phyloP scores from a whole-genome alignment of 768 basidiomycete genomes.

The Kwoniella sp. region DNA sequence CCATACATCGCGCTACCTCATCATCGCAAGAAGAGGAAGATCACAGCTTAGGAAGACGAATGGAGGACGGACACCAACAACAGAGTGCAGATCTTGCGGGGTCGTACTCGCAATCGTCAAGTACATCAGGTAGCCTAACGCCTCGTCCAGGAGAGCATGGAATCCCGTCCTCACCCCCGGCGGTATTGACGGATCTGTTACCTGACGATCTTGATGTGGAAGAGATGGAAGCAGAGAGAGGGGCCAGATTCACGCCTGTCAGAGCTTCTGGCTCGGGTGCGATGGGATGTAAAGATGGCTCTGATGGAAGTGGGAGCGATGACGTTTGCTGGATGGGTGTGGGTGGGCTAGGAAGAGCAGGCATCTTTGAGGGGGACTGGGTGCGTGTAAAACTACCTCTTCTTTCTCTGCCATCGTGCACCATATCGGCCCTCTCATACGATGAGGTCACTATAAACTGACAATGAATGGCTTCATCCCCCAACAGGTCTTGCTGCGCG shows the following conservation, averaged over 20 bases:
- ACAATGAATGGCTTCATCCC: background rate
- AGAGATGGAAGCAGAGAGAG: slow-evolving; percentile 16
- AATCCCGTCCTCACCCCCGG: slow-evolving; percentile 19
- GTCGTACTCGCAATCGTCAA: slow-evolving; percentile 20
- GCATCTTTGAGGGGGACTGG: slow-evolving; percentile 55
- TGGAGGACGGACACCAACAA: background rate
- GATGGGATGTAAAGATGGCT: background rate
- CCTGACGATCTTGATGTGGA: background rate
- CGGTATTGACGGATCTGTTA: slow-evolving; percentile 21
- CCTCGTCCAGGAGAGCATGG: slow-evolving; percentile 35
- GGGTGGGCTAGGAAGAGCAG: slow-evolving; percentile 49
- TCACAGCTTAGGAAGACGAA: background rate
- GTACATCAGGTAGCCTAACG: slow-evolving; percentile 43
- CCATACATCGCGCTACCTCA: slow-evolving; percentile 4
- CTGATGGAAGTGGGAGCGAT: slow-evolving; percentile 7
- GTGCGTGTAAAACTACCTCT: slow-evolving; percentile 29
- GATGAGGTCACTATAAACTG: background rate
- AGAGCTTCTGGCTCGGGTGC: slow-evolving; percentile 11
- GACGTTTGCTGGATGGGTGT: slow-evolving; percentile 51
- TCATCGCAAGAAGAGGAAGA: background rate
- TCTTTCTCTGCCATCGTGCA: background rate
- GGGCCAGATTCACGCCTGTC: slow-evolving; percentile 33
- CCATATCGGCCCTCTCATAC: background rate
- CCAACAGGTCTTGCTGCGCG: background rate
- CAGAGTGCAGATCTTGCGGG: slow-evolving; percentile 24